Evolutionary conservation across 1,284 basidiomycete species (phyloP), one percentile per base, ranked within the genome.

Genomic region (Pseudozyma flocculosa): DNA sequence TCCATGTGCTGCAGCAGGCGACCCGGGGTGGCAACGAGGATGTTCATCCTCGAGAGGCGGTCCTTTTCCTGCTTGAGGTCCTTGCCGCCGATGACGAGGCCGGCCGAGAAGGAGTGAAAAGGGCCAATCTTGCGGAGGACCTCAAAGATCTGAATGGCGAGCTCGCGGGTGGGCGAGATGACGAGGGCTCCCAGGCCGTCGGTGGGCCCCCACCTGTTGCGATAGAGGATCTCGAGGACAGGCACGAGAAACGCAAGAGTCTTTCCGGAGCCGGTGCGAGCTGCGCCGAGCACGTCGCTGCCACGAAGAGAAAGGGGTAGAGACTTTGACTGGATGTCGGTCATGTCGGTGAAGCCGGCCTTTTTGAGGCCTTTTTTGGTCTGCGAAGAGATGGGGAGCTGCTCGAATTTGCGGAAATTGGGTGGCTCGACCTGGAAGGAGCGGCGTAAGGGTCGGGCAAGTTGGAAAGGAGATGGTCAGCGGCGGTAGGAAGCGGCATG

Each of bases 91-190:
- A 98, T 97, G 22, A 98, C 88, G 18, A 98, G 81, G 1, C 94
- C 94, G 0, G 94, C 94, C 4, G 92, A 95, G 78, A 97, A 95
- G 14, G 85, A 84, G 76, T 98, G 94, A 73, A 87, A 87, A 45
- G 87, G 87, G 2, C 94, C 94, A 56, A 98, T 91, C 50, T 89
- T 89, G 38, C 91, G 85, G 11, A 98, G 80, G 5, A 97, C 93
- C 51, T 94, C 92, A 78, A 98, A 98, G 62, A 95, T 97, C 83
- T 97, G 93, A 13, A 96, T 89, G 1, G 93, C 92, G 48, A 98
- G 81, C 80, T 98, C 95, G 51, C 94, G 84, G 1, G 94, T 98
- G 1, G 95, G 95, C 3, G 90, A 93, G 63, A 98, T 90, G 64
- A 98, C 86, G 41, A 98, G 80, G 1, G 92, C 94, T 11, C 95